Base-by-base conservation (phyloP, 2,329 filamentous ascomycete species). In the Corniculantispora saksenae region DNA sequence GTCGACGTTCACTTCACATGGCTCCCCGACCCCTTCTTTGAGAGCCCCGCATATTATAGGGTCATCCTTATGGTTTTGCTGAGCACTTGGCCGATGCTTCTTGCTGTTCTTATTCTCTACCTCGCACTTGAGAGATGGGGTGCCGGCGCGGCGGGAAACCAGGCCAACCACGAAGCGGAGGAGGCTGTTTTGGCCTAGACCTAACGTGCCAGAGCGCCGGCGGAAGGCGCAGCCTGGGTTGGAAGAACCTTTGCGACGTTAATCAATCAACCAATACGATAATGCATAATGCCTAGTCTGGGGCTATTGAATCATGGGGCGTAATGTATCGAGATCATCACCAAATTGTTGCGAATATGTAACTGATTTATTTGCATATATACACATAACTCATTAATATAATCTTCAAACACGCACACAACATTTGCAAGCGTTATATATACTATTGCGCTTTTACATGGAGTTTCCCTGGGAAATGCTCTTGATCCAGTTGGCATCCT, bases 401-500 rank as follows among this genome's bases (percentile, higher is more conserved):
- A 19, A 43, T 43, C 4, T 43, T 10, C 12, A 43, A 43, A 23
- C 19, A 29, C 50, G 21, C 32, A 10, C 10, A 38, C 15, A 38
- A 23, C 23, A 13, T 8, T 25, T 23, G 23, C 15, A 19, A 15
- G 12, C 10, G 15, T 32, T 10, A 32, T 32, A 32, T 32, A 32
- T 10, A 32, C 32, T 32, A 32, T 32, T 5, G 12, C 43, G 35
- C 21, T 4, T 5, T 40, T 10, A 56, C 43, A 50, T 9, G 3
- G n/a, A 7, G 19, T 63, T 63, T 21, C 61, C 54, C 29, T 58
- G 27, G 6, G 43, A 47, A n/a, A 58, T 58, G 19, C 15, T 19
- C 7, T 23, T 32, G n/a, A 43, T 13, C 54, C 45, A 50, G 32
- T 65, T 61, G 38, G 58, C 7, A 25, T 66, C 64, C 45, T 63